Evolutionary conservation across 2,329 filamentous ascomycete genomes (phyloP).

Genomic region (Colletotrichum sp.): DNA sequence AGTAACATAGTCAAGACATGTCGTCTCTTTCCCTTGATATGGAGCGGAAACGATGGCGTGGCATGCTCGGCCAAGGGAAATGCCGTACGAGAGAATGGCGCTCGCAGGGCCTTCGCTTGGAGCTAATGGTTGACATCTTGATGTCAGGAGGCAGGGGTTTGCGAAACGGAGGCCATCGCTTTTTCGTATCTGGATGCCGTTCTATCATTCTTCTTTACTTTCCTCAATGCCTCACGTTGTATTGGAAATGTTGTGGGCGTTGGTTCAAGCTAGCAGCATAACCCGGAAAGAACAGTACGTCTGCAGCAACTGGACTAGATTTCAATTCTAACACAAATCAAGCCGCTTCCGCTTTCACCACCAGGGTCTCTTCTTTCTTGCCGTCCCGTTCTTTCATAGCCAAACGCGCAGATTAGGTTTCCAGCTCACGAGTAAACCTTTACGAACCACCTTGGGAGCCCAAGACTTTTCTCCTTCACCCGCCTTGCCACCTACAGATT

Average conservation of each 20-base stretch:
- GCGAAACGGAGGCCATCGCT: not conserved
- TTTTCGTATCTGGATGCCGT: not conserved
- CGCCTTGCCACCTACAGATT: not conserved
- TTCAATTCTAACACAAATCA: fast-evolving
- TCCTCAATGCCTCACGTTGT: not conserved
- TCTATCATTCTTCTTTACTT: not conserved
- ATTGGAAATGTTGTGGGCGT: not conserved
- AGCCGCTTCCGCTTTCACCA: not conserved
- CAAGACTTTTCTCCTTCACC: not conserved
- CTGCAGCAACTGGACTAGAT: not conserved
- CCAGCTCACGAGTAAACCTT: not conserved
- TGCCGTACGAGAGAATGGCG: not conserved
- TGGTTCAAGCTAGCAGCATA: not conserved
- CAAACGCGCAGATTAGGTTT: not conserved
- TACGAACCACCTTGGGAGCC: not conserved
- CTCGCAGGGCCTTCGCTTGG: no score
- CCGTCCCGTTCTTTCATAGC: not conserved
- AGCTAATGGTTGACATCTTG: no score
- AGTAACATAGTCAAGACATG: not conserved
- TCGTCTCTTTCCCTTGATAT: not conserved
- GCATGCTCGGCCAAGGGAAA: not conserved
- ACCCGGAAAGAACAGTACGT: no score
- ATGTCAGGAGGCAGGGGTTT: not conserved
- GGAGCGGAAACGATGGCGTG: not conserved
- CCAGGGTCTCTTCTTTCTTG: not conserved